phyloP scores from a whole-genome alignment of 306 rosid species.

The Astragalus glycyphyllos region DNA sequence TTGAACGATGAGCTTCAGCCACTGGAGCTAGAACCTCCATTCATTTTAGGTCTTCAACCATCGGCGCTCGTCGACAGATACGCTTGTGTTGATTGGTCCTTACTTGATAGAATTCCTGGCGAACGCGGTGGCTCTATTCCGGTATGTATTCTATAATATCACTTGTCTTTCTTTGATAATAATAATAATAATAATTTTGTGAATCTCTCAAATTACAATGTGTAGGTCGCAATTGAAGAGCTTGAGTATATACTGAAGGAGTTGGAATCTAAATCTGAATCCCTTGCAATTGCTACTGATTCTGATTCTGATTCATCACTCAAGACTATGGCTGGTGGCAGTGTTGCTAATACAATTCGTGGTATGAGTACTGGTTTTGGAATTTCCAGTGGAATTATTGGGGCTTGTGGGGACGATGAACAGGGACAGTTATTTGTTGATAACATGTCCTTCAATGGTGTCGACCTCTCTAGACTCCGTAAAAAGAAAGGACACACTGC shows the following conservation, averaged over 20 bases:
- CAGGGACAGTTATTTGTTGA: conserved; percentile 77
- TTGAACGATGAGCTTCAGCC: not conserved
- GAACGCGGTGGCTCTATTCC: conserved; percentile 79
- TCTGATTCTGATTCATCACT: conserved; percentile 36
- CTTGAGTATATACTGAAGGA: conserved; percentile 65
- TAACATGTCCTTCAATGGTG: conserved; percentile 76
- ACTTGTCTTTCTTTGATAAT: not conserved
- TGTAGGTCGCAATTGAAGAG: conserved; percentile 73
- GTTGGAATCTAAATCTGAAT: conserved; percentile 55
- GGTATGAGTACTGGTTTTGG: conserved; percentile 82
- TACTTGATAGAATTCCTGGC: conserved; percentile 76
- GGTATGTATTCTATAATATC: conserved; percentile 45
- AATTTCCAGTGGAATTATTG: conserved; percentile 77
- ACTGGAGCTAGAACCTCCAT: conserved; percentile 51
- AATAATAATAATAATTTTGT: too few species aligned
- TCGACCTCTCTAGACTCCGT: conserved; percentile 75
- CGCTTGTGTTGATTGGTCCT: conserved; percentile 64
- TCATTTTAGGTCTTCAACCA: conserved; percentile 80
- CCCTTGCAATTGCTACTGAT: conserved; percentile 9
- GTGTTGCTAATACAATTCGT: conserved; percentile 89
- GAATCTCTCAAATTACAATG: too few species aligned
- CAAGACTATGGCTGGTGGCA: conserved; percentile 89
- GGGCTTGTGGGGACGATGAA: conserved; percentile 84
- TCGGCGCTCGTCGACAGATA: conserved; percentile 82
- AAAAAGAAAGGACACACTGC: conserved; percentile 81